Evolutionary conservation across 148 eudicot species (phyloP).

Genomic region (Rhododendron henanense): DNA sequence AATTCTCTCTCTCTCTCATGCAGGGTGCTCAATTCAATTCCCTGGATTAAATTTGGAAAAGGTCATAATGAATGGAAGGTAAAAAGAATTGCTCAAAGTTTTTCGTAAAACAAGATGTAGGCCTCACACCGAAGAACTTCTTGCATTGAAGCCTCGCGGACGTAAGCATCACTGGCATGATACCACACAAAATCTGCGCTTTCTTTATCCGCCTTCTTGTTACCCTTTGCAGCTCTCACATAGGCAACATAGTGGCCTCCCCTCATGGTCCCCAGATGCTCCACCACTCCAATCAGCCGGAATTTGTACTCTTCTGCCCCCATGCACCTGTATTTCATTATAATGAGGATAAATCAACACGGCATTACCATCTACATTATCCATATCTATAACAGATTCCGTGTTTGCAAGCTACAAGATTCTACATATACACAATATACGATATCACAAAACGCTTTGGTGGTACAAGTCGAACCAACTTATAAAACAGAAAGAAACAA

Average conservation of each 20-base stretch:
- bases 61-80: constrained; percentile 3
- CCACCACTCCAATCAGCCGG: constrained; percentile 77
- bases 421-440: not conserved
- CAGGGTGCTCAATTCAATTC: constrained; percentile 7
- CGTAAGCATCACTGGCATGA: constrained; percentile 64
- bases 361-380: not conserved
- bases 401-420: not conserved
- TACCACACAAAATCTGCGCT: constrained; percentile 56
- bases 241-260: constrained; percentile 90
- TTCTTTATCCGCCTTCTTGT: constrained; percentile 25
- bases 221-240: constrained; percentile 48
- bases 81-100: constrained; percentile 26
- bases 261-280: constrained; percentile 79
- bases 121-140: constrained; percentile 79
- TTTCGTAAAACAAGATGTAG: constrained; percentile 77
- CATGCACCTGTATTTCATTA: constrained; percentile 39
- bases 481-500: not conserved
- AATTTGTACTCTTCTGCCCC: constrained; percentile 39
- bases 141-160: constrained; percentile 58
- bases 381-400: not conserved
- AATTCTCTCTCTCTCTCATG: not conserved
- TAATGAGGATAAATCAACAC: not conserved
- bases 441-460: not conserved
- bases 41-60: not conserved
- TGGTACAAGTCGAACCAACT: not conserved